A percentile compares a stretch with the other conserved stretches of the same genome.
These are phyloP conservation scores for Cladosporium sp. DNA, from an alignment of 2,329 filamentous ascomycete species.

Conservation along the genomic window DNA sequence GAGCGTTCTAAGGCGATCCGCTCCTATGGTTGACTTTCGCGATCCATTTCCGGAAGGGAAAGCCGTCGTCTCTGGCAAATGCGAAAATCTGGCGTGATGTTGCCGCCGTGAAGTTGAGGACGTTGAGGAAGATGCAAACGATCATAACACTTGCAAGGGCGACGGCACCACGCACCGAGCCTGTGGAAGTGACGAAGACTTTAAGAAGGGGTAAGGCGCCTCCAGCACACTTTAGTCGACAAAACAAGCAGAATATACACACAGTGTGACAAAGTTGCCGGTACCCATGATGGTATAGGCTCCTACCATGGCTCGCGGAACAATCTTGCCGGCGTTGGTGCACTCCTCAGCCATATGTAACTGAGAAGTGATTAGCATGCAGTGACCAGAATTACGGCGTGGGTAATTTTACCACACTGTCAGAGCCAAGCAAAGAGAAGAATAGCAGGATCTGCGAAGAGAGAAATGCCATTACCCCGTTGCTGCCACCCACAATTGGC, in stretches of 20 bases:
- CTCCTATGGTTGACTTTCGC: slow-evolving; percentile 21
- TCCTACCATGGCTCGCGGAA: slow-evolving; percentile 29
- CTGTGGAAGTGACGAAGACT: slow-evolving; percentile 23
- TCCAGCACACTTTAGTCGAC: slow-evolving; percentile 17
- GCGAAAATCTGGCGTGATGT: slow-evolving; percentile 44
- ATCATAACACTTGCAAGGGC: slow-evolving; percentile 22
- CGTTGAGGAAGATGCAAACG: slow-evolving; percentile 20
- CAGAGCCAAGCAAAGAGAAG: slow-evolving; percentile 20
- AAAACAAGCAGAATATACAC: slow-evolving; percentile 20
- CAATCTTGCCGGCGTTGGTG: slow-evolving; percentile 23
- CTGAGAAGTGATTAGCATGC: not conserved
- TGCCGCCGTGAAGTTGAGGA: slow-evolving; percentile 15
- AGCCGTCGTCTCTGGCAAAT: slow-evolving; percentile 35
- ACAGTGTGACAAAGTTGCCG: slow-evolving; percentile 19
- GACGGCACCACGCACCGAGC: slow-evolving; percentile 19
- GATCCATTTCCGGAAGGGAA: slow-evolving; percentile 21
- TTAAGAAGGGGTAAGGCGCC: slow-evolving; percentile 20
- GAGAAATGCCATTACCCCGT: slow-evolving; percentile 1
- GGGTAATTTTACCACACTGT: slow-evolving; percentile 18
- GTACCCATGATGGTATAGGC: slow-evolving; percentile 23
- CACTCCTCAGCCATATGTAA: slow-evolving; percentile 32
- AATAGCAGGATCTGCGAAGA: slow-evolving; percentile 1
- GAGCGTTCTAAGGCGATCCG: slow-evolving; percentile 25
- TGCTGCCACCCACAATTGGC: not conserved
- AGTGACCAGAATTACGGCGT: not conserved